These are phyloP conservation scores for Rhynchospora tenuis DNA, from an alignment of 176 grass and related monocot species.

Conservation along the genomic window DNA sequence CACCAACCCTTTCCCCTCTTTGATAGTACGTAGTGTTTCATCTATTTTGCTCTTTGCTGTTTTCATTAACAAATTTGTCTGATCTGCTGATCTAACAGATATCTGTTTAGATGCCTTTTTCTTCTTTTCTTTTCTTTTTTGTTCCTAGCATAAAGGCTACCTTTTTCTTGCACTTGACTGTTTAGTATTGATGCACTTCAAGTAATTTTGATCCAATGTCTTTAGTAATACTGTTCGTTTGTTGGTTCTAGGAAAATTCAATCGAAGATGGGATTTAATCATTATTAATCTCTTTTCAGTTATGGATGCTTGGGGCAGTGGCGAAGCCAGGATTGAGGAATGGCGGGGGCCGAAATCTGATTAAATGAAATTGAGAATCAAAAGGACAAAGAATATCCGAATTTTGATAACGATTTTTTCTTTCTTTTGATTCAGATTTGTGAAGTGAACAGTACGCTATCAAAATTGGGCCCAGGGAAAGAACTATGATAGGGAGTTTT, in stretches of 20 bases:
- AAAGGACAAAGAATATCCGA: too few relatives aligned
- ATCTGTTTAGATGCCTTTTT: neutral
- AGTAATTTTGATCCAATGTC: neutral
- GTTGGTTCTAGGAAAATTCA: neutral
- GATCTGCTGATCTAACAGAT: neutral
- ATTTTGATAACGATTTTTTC: too few relatives aligned
- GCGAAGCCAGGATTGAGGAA: too few relatives aligned
- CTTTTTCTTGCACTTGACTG: neutral
- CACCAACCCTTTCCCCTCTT: neutral
- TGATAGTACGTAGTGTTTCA: neutral
- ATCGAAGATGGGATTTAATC: neutral
- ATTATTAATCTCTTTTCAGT: neutral
- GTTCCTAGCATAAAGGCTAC: neutral
- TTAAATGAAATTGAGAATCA: too few relatives aligned
- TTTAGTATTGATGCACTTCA: neutral
- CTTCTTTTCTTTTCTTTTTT: neutral
- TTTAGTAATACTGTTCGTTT: neutral
- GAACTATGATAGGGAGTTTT: too few relatives aligned
- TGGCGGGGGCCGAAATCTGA: too few relatives aligned
- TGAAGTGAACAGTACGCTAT: too few relatives aligned
- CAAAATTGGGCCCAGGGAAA: too few relatives aligned
- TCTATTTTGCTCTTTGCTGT: neutral
- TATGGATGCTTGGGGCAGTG: neutral
- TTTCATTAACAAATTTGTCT: slow-evolving; percentile 1
- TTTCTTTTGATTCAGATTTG: too few relatives aligned